Evolutionary conservation across 179 eudicot genomes (phyloP), one percentile per base, ranked within the genome.

Genomic region (Silene noctiflora): DNA sequence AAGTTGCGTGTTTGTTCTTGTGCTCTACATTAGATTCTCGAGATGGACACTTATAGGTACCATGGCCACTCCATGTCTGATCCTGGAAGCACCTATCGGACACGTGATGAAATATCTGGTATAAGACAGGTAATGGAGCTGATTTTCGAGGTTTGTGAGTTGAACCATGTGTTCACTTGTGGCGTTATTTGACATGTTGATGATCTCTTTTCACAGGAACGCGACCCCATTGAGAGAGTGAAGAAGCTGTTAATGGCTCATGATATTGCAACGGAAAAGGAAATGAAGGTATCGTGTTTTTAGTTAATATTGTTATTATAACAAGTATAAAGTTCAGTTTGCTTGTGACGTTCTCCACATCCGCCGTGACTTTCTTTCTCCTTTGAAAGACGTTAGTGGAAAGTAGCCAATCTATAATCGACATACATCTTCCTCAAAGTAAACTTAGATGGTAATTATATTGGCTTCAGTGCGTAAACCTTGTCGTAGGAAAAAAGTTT

Each of bases 21-120:
- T 58, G 46, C 16, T 12, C 55, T 0, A 71, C 51, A 79, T 83
- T 85, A 96, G 99, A 93, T 96, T 80, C 91, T 96, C 73, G 99
- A 96, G 82, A 96, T 96, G 99, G 99, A 96, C 87, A 91, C 98
- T 33, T 96, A 96, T 80, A 86, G 98, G 79, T 96, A 96, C 84
- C 99, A 96, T 24, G 99, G 99, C 1, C 99, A 96, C 82, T 96
- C 99, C 71, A 93, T 96, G 99, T 96, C 98, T 83, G 99, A 96
- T 81, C 99, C 98, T 74, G 99, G 99, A 56, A 93, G 97, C 88
- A 93, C 98, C 39, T 96, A 96, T 79, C 87, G 99, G 20, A 95
- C 97, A 13, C 96, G 99, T 88, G 97, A 93, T 86, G 99, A 93
- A 81, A 87, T 96, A 55, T 78, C 86, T 72, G 98, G 97, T 65